Percentiles rank a stretch among this genome's conserved stretches.
These are phyloP conservation scores for Megacollybia marginata DNA, from an alignment of 768 basidiomycete species.

Conservation along the genomic window DNA sequence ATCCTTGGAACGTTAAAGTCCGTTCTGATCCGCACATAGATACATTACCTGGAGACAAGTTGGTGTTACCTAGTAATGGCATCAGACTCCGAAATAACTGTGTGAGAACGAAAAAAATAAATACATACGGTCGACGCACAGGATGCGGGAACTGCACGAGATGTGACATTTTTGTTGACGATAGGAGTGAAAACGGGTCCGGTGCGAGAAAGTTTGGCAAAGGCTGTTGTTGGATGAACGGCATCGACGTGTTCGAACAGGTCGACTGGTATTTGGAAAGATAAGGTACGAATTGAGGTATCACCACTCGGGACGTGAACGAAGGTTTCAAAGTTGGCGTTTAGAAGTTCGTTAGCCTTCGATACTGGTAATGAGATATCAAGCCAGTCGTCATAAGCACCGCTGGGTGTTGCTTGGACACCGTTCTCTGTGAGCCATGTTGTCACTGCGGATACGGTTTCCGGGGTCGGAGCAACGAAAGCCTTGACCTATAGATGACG, in stretches of 20 bases:
- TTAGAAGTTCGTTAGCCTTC: slow-evolving; percentile 16
- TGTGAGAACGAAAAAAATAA: slow-evolving; percentile 4
- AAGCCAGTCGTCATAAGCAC: slow-evolving; percentile 14
- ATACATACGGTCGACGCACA: slow-evolving; percentile 15
- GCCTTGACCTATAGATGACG: slow-evolving; percentile 9
- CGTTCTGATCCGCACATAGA: too few species aligned
- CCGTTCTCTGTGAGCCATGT: slow-evolving; percentile 13
- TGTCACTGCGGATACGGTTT: slow-evolving; percentile 10
- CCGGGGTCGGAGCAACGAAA: slow-evolving; percentile 11
- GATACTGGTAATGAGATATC: slow-evolving; percentile 13
- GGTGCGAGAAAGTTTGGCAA: slow-evolving; percentile 2
- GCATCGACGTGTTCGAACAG: slow-evolving; percentile 14
- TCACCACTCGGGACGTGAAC: slow-evolving; percentile 10
- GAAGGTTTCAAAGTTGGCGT: slow-evolving; percentile 14
- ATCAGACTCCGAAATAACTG: background rate
- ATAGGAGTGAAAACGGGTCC: background rate
- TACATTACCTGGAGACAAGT: too few species aligned
- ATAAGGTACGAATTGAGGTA: slow-evolving; percentile 13
- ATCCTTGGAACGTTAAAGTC: slow-evolving; percentile 4
- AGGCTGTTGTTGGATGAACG: slow-evolving; percentile 16
- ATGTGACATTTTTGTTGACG: background rate
- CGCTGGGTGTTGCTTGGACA: slow-evolving; percentile 7
- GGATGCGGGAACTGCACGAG: slow-evolving; percentile 7
- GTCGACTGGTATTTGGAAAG: slow-evolving; percentile 15
- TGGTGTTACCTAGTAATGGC: background rate